phyloP scores from a whole-genome alignment of 805 yeast genomes.

The Nakazawaea pomicola region DNA sequence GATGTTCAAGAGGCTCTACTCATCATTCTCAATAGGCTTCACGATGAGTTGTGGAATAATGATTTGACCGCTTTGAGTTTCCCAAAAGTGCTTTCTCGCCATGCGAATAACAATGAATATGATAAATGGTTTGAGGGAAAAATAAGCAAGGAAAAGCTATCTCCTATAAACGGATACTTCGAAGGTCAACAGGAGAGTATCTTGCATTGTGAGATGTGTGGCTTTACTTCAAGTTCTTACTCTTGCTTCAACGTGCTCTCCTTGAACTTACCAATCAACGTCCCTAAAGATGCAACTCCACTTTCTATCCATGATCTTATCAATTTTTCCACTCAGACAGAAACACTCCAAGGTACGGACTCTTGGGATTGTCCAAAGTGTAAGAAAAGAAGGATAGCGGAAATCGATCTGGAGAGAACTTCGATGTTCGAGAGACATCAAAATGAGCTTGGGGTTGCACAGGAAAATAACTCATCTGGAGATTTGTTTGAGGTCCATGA shows the following conservation, averaged over 20 bases:
- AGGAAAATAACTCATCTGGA: constrained; percentile 8
- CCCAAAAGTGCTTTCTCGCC: constrained; percentile 15
- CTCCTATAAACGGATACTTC: constrained; percentile 61
- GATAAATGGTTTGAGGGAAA: constrained; percentile 54
- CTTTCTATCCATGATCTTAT: constrained; percentile 60
- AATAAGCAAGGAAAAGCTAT: constrained; percentile 51
- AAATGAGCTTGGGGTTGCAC: constrained; percentile 24
- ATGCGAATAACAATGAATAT: constrained; percentile 39
- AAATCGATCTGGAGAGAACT: constrained; percentile 16
- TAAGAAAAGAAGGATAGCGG: constrained; percentile 24
- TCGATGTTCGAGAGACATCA: constrained; percentile 9
- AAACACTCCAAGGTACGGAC: constrained; percentile 62
- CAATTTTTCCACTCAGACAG: constrained; percentile 55
- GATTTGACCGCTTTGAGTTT: constrained; percentile 13
- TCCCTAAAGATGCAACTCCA: constrained; percentile 23
- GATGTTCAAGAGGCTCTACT: constrained; percentile 76
- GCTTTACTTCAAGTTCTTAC: constrained; percentile 52
- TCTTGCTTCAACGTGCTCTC: constrained; percentile 59
- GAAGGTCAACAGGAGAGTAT: constrained; percentile 72
- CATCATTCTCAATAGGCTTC: constrained; percentile 61
- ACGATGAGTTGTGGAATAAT: constrained; percentile 50
- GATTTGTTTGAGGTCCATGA: not conserved
- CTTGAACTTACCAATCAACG: constrained; percentile 50
- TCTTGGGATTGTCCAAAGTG: constrained; percentile 86
- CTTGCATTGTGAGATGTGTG: constrained; percentile 61